Percentiles rank a stretch among this genome's conserved stretches.
phyloP scores from a whole-genome alignment of 495 filamentous ascomycete species.

The Glonium stellatum region DNA sequence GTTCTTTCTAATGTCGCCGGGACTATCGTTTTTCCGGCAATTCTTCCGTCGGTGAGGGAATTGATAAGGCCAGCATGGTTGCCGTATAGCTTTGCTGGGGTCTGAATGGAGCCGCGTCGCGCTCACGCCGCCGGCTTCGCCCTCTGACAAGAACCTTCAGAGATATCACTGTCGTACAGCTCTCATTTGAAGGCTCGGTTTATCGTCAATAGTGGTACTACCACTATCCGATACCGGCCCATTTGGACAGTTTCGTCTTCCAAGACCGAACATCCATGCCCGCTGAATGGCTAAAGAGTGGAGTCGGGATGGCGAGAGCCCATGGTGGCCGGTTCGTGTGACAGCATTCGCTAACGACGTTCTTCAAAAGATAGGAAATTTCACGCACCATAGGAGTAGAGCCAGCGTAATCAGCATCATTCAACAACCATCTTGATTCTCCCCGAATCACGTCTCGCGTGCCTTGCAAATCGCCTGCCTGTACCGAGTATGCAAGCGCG shows the following conservation, averaged over 20 bases:
- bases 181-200: constrained; percentile 6
- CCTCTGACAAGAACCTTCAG: constrained; percentile 12
- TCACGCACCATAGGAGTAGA: constrained; percentile 72
- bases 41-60: neutral
- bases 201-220: constrained; percentile 9
- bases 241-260: neutral
- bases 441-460: constrained; percentile 59
- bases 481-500: constrained; percentile 74
- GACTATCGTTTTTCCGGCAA: constrained; percentile 7
- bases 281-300: neutral
- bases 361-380: constrained; percentile 18
- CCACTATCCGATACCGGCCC: constrained; percentile 24
- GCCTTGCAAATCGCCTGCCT: constrained; percentile 58
- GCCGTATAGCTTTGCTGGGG: constrained; percentile 14
- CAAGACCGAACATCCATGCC: neutral
- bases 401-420: constrained; percentile 76
- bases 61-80: constrained; percentile 26
- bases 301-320: neutral
- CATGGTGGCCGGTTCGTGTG: neutral
- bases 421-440: constrained; percentile 61
- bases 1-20: constrained; percentile 16
- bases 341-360: constrained; percentile 1
- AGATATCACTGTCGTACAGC: constrained; percentile 25
- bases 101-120: constrained; percentile 15
- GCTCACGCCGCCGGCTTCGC: constrained; percentile 20